Base-by-base conservation (phyloP, 768 basidiomycete genomes). In the Rhizopogon vesiculosus region DNA sequence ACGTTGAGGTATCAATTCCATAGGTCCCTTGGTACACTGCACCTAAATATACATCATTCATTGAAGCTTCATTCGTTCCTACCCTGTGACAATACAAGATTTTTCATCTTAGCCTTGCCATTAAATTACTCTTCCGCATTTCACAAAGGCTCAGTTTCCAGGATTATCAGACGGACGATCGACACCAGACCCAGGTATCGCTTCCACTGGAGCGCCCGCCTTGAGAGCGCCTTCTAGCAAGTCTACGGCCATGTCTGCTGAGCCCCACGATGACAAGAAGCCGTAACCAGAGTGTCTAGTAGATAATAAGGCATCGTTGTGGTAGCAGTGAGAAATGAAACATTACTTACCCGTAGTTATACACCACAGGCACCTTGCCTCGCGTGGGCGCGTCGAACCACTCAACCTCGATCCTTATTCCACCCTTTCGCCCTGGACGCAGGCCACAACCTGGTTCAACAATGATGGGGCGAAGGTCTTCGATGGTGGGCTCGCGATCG, bases 221-320 rank as follows among this genome's bases (percentile, higher is more conserved):
- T 45, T 41, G 52, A 83, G 59, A 9, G 74, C 75, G 16, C 65
- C 65, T 53, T 82, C 76, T 55, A 86, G 64, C 5, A 86, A 61
- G 25, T 68, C 66, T 15, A 83, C 57, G 0, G 78, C 83, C 10
- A 75, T 70, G 3, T 69, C 71, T 7, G 86, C 86, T 3, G 78
- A 82, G 1, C 83, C 85, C 85, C 84, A 87, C 0, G 84, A 85
- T 3, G 81, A 76, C 56, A 83, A 80, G 58, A 78, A 88, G 1
- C 85, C 86, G 57, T 76, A 80, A 8, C 87, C 85, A 7, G 78
- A 77, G 64, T 89, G 86, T 43, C 84, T 84, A 45, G 13, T 84
- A 45, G 13, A 51, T 31, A 29, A 6, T 2, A 4, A 45, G 31
- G 31, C 28, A 41, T 45, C 18, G 28, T 18, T 3, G 53, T 39